These are phyloP conservation scores for Arctium minus DNA, from an alignment of 129 eudicot genomes.

Conservation along the genomic window DNA sequence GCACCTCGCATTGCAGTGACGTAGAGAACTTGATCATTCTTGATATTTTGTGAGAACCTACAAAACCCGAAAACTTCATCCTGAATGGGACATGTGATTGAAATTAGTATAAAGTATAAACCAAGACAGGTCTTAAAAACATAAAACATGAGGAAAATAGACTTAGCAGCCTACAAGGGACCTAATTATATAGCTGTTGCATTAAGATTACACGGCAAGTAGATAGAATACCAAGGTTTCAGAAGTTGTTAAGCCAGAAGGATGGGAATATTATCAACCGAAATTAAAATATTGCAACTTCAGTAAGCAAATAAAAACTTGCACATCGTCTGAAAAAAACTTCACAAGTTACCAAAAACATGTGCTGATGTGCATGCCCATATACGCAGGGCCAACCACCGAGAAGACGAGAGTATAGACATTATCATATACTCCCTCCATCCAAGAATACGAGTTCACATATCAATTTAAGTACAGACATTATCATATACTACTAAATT, in stretches of 20 bases:
- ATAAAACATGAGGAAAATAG: neutral
- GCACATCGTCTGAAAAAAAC: neutral
- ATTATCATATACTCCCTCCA: too few species aligned
- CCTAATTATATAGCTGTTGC: too few species aligned
- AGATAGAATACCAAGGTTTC: neutral
- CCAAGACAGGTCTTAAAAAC: neutral
- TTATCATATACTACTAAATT: neutral
- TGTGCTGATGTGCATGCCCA: too few species aligned
- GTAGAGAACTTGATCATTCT: constrained; percentile 55
- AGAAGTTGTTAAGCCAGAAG: neutral
- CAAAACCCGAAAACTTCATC: constrained; percentile 78
- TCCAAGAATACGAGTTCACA: too few species aligned
- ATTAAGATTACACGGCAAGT: too few species aligned
- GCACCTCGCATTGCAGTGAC: constrained; percentile 63
- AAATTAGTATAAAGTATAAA: constrained; percentile 14
- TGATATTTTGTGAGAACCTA: constrained; percentile 51
- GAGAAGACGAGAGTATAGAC: too few species aligned
- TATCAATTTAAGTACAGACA: too few species aligned
- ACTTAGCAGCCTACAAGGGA: neutral
- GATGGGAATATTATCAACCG: neutral
- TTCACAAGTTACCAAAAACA: too few species aligned
- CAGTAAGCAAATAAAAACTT: neutral
- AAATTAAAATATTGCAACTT: neutral
- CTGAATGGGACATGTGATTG: constrained; percentile 34
- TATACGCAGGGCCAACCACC: too few species aligned